phyloP scores from a whole-genome alignment of 2,329 filamentous ascomycete genomes.

The Venturia carpophila region DNA sequence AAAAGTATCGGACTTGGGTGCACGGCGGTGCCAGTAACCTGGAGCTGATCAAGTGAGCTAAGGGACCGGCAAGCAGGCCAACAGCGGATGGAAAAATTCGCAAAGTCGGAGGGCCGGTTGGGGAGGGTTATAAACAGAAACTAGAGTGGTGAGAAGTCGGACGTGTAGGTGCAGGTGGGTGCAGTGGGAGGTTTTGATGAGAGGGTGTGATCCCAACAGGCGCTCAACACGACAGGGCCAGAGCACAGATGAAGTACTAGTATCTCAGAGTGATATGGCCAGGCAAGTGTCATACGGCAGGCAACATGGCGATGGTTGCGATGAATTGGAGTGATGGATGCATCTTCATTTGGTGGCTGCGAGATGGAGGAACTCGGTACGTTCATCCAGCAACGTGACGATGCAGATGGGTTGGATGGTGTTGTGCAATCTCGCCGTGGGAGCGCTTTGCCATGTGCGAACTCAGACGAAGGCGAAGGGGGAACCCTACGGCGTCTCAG shows the following conservation, averaged over 20 bases:
- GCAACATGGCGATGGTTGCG: too few relatives aligned
- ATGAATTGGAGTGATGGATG: background rate
- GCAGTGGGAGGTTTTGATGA: background rate
- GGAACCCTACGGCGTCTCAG: background rate
- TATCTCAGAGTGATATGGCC: background rate
- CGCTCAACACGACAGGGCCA: background rate
- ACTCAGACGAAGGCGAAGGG: background rate
- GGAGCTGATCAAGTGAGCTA: too few relatives aligned
- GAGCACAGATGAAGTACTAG: background rate
- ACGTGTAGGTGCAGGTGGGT: background rate
- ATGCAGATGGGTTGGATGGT: background rate
- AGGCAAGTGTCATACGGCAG: too few relatives aligned
- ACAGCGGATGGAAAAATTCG: background rate
- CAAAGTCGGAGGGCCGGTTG: background rate
- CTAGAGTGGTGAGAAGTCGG: background rate
- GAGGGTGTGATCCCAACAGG: background rate
- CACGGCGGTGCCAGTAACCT: too few relatives aligned
- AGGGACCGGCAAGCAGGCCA: background rate
- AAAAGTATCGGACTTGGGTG: too few relatives aligned
- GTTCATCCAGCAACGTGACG: slow-evolving; percentile 5
- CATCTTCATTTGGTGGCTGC: too few relatives aligned
- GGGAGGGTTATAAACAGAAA: background rate
- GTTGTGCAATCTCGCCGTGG: background rate
- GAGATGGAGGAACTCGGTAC: background rate
- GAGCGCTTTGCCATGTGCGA: background rate